Percentiles rank a stretch among this genome's conserved stretches.
phyloP scores from a whole-genome alignment of 73 alveolate species.

The Urostyla sp. region DNA sequence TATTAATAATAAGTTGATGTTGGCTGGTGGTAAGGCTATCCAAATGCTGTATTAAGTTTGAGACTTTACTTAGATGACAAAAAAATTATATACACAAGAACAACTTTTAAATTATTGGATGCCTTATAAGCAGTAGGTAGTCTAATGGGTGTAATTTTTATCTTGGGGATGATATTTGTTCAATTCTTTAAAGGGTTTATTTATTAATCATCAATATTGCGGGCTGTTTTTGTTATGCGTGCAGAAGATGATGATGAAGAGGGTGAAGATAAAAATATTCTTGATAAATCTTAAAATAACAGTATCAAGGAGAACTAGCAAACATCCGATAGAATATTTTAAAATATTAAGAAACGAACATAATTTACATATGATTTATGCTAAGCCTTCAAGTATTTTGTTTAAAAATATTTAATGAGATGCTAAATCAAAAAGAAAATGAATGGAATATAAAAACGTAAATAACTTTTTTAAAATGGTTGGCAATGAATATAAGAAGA shows the following conservation, averaged over 20 bases:
- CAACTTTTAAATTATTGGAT: background rate
- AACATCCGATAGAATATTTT: background rate
- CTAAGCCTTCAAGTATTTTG: background rate
- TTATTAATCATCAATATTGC: background rate
- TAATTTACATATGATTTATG: background rate
- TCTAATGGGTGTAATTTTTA: no score
- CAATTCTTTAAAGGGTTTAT: background rate
- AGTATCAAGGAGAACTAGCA: background rate
- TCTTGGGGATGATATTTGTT: no score
- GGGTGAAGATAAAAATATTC: no score
- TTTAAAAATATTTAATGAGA: background rate
- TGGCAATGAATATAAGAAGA: background rate
- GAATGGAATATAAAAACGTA: background rate
- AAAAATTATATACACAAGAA: no score
- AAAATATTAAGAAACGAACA: background rate
- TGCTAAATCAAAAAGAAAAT: background rate
- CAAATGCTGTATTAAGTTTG: background rate
- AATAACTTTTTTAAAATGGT: background rate
- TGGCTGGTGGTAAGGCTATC: background rate
- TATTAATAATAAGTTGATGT: background rate
- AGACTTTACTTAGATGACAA: background rate
- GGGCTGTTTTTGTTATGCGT: background rate
- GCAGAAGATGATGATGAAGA: background rate
- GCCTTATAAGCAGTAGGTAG: no score
- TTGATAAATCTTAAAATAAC: constrained; percentile 12